These are phyloP conservation scores for Agarophyton chilense DNA, from an alignment of 23 red algal species.

Conservation along the genomic window DNA sequence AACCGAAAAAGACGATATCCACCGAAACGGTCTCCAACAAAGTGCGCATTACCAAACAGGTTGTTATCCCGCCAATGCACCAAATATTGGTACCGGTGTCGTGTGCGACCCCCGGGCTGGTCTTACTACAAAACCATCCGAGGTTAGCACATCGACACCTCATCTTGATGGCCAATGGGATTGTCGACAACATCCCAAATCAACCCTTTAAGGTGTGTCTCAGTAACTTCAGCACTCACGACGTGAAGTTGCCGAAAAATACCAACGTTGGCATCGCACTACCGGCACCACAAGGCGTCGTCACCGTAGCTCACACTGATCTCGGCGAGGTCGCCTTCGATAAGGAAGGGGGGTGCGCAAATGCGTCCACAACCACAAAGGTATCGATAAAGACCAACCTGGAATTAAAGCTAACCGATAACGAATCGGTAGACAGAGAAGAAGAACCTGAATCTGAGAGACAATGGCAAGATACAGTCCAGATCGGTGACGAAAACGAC, in stretches of 20 bases:
- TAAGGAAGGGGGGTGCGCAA: neutral
- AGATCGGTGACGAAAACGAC: neutral
- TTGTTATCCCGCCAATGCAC: too few relatives aligned
- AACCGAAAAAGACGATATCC: too few relatives aligned
- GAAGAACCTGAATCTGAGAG: neutral
- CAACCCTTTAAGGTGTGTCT: neutral
- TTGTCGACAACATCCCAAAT: too few relatives aligned
- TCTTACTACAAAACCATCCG: neutral
- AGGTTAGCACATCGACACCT: neutral
- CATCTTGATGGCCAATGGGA: too few relatives aligned
- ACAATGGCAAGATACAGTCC: neutral
- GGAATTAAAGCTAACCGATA: too few relatives aligned
- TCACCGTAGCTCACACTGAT: neutral
- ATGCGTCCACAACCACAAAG: neutral
- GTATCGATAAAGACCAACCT: too few relatives aligned
- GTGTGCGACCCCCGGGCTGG: neutral
- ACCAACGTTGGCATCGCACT: neutral
- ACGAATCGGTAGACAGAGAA: neutral
- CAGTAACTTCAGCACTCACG: slow-evolving; percentile 1
- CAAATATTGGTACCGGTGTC: too few relatives aligned
- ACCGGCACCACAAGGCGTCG: neutral
- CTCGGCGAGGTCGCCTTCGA: neutral
- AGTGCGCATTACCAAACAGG: too few relatives aligned
- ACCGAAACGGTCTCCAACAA: too few relatives aligned
- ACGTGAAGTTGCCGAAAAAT: neutral